Conservation (phyloP, 2,329 filamentous ascomycete species). For the Ploettnerulaceae sp. region DNA sequence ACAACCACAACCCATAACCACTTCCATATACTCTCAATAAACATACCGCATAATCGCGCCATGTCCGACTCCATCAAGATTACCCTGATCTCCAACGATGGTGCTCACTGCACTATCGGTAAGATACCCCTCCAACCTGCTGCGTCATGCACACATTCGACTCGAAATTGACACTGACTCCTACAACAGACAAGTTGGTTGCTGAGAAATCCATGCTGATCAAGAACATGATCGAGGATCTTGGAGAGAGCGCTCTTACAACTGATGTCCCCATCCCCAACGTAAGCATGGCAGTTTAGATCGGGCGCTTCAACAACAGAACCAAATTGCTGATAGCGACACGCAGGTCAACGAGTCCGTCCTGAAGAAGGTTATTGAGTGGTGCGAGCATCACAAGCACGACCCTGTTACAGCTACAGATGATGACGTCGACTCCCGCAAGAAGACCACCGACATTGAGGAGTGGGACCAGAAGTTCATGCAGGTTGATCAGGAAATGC, state of each 20-base stretch:
- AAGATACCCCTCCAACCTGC: slow-evolving; percentile 30
- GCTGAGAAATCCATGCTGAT: slow-evolving; percentile 91
- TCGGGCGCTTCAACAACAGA: slow-evolving; percentile 8
- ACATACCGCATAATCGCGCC: slow-evolving; percentile 1
- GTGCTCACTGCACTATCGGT: slow-evolving; percentile 46
- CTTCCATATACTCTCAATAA: neutral
- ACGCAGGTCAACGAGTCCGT: slow-evolving; percentile 83
- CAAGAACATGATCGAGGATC: slow-evolving; percentile 97
- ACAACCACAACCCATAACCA: neutral
- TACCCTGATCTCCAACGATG: slow-evolving; percentile 47
- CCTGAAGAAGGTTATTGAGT: slow-evolving; percentile 93
- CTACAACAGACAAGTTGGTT: slow-evolving; percentile 67
- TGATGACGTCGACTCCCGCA: slow-evolving; percentile 88
- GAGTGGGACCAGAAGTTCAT: slow-evolving; percentile 99
- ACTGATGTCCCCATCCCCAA: slow-evolving; percentile 75
- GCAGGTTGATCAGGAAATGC: slow-evolving; percentile 99
- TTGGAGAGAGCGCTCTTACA: slow-evolving; percentile 58
- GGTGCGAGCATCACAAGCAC: slow-evolving; percentile 91
- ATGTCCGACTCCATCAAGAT: slow-evolving; percentile 37
- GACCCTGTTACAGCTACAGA: slow-evolving; percentile 79
- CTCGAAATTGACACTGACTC: slow-evolving; percentile 14
- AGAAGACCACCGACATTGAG: slow-evolving; percentile 98
- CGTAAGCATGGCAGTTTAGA: slow-evolving; percentile 40
- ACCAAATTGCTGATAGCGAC: slow-evolving; percentile 12
- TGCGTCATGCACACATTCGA: slow-evolving; percentile 1